Conservation (phyloP, 148 eudicot species). For the Rhododendron griersonianum region DNA sequence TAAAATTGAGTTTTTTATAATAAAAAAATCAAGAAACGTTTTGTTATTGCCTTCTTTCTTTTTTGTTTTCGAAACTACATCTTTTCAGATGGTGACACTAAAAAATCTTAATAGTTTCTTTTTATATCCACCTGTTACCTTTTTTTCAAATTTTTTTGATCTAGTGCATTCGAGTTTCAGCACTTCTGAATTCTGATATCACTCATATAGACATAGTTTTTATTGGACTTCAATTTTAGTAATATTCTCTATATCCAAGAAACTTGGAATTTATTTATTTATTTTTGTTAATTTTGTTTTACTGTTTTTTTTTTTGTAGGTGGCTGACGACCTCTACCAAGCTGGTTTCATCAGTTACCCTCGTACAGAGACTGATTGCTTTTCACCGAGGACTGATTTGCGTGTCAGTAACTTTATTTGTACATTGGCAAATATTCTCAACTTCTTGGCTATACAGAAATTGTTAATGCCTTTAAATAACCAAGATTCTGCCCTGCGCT, state of each 20-base stretch:
- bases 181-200: neutral
- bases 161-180: neutral
- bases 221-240: neutral
- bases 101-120: neutral
- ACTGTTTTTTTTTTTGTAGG: slow-evolving; percentile 27
- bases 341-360: slow-evolving; percentile 98
- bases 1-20: neutral
- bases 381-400: slow-evolving; percentile 71
- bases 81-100: neutral
- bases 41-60: neutral
- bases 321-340: slow-evolving; percentile 96
- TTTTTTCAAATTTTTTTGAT: neutral
- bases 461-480: neutral
- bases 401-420: slow-evolving; percentile 48
- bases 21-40: neutral
- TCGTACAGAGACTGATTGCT: slow-evolving; percentile 92
- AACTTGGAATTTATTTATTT: neutral
- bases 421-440: neutral
- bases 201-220: neutral
- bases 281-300: neutral
- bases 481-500: neutral
- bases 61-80: neutral
- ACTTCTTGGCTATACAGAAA: neutral
- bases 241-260: neutral
- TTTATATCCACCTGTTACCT: neutral